phyloP scores from a whole-genome alignment of 2,329 filamentous ascomycete genomes.

The Exserohilum rostratum region DNA sequence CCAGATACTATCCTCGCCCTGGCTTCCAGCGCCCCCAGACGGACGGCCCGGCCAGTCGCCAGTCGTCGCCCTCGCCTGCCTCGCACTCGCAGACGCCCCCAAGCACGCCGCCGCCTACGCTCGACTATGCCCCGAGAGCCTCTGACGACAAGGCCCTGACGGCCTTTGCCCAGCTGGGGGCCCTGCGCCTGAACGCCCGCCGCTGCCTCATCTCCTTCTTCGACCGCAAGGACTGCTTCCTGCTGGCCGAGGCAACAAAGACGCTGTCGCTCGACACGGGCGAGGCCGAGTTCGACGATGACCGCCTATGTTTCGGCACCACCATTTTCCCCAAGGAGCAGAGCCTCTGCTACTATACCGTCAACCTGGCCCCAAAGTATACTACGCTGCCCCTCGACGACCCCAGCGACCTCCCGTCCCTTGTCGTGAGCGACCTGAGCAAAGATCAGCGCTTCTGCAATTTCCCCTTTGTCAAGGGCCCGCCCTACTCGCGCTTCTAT shows the following conservation, averaged over 20 bases:
- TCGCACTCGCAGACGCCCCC: constrained; percentile 19
- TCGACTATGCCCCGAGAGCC: constrained; percentile 15
- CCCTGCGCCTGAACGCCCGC: constrained; percentile 45
- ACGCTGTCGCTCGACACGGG: constrained; percentile 38
- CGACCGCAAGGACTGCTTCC: constrained; percentile 46
- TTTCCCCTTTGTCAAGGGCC: constrained; percentile 41
- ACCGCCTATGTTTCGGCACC: constrained; percentile 43
- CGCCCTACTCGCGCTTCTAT: constrained; percentile 54
- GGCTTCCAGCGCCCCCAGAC: constrained; percentile 38
- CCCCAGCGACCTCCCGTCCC: constrained; percentile 28
- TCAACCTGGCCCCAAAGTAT: constrained; percentile 34
- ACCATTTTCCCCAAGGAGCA: constrained; percentile 41
- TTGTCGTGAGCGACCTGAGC: constrained; percentile 43
- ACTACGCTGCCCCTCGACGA: constrained; percentile 24
- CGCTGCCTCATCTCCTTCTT: constrained; percentile 49
- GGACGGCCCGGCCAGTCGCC: constrained; percentile 23
- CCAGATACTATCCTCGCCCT: constrained; percentile 21
- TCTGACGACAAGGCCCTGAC: constrained; percentile 46
- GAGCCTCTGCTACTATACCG: constrained; percentile 44
- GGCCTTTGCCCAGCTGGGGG: constrained; percentile 48
- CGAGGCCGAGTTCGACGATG: constrained; percentile 32
- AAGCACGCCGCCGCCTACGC: constrained; percentile 17
- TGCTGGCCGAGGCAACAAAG: constrained; percentile 45
- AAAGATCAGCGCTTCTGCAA: constrained; percentile 49
- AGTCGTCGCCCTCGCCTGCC: constrained; percentile 25